Evolutionary conservation across 1,284 basidiomycete species (phyloP).

Genomic region (Sanghuangporus weigelae): DNA sequence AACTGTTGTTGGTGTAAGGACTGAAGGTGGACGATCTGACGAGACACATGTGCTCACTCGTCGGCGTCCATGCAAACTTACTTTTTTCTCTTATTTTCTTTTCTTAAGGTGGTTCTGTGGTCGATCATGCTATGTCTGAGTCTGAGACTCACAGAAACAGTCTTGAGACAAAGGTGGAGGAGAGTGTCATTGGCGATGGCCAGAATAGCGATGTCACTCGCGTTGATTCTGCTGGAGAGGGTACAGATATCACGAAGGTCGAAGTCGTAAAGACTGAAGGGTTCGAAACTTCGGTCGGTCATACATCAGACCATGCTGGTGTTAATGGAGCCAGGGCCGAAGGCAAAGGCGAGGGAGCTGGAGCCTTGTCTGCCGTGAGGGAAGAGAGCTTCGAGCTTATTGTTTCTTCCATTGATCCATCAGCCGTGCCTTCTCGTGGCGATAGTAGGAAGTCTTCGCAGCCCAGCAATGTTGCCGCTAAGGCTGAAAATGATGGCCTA

Average conservation of each 20-base stretch:
- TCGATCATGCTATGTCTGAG: slow-evolving; percentile 23
- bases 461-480: slow-evolving; percentile 10
- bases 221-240: background rate
- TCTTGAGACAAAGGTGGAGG: slow-evolving; percentile 15
- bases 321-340: background rate
- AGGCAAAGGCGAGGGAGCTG: background rate
- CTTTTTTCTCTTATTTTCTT: slow-evolving; percentile 32
- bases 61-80: slow-evolving; percentile 48
- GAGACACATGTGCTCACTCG: slow-evolving; percentile 15
- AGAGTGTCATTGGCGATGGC: slow-evolving; percentile 15
- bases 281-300: background rate
- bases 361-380: background rate
- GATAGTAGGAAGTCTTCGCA: slow-evolving; percentile 12
- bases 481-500: slow-evolving; percentile 16
- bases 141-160: slow-evolving; percentile 17
- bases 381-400: slow-evolving; percentile 1
- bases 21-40: slow-evolving; percentile 26
- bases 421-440: slow-evolving; percentile 15
- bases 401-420: slow-evolving; percentile 4
- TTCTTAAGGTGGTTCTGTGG: slow-evolving; percentile 40
- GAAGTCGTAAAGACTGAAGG: background rate
- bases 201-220: slow-evolving; percentile 14
- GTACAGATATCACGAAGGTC: background rate
- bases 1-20: slow-evolving; percentile 28
- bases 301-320: background rate